Evolutionary conservation across 345 rosid species (phyloP).

Genomic region (Arabidopsis suecica): DNA sequence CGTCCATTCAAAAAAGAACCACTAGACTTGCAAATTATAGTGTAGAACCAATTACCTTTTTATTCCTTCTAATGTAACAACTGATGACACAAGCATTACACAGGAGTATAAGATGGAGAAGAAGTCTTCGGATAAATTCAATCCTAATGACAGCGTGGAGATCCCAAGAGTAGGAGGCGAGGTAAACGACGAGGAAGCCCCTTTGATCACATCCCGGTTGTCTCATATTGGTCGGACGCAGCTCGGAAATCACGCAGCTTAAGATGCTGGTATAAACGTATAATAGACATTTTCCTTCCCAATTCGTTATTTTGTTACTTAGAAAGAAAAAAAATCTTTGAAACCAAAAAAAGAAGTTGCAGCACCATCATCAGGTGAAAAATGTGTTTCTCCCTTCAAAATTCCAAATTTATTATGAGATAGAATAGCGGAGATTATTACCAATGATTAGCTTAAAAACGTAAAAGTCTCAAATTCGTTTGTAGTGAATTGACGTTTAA

Average conservation of each 20-base stretch:
- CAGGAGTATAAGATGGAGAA: constrained; percentile 97
- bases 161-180: constrained; percentile 49
- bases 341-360: constrained; percentile 1
- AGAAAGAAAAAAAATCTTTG: not conserved
- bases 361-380: constrained; percentile 21
- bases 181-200: constrained; percentile 80
- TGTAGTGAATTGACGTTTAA: constrained; percentile 22
- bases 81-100: constrained; percentile 24
- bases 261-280: constrained; percentile 25
- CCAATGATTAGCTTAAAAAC: constrained; percentile 18
- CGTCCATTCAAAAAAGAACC: not conserved
- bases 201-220: constrained; percentile 72
- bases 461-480: constrained; percentile 22
- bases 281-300: constrained; percentile 18
- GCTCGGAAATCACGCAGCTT: constrained; percentile 47
- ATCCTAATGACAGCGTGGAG: constrained; percentile 54
- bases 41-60: not conserved
- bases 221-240: constrained; percentile 86
- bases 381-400: not conserved
- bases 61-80: constrained; percentile 7
- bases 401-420: constrained; percentile 10
- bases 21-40: not conserved
- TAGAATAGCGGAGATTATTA: constrained; percentile 27
- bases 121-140: constrained; percentile 83
- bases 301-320: not conserved